Conservation (phyloP, 148 eudicot genomes). For the Rhododendron kiyosumense region DNA sequence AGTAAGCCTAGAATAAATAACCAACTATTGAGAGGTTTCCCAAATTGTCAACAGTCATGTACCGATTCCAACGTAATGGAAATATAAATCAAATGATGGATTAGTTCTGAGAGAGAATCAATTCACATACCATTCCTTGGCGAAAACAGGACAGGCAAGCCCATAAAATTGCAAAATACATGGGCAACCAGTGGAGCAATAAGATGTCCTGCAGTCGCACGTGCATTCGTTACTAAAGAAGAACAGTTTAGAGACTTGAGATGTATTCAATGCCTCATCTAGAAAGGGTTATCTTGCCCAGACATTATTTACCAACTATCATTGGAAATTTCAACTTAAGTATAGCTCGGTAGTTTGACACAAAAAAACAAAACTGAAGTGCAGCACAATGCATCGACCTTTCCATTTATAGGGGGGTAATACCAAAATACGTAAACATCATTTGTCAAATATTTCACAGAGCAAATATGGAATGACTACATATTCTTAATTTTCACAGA, state of each 20-base stretch:
- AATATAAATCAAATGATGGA: neutral
- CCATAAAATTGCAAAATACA: slow-evolving; percentile 82
- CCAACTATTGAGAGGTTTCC: neutral
- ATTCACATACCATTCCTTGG: slow-evolving; percentile 48
- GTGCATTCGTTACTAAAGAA: neutral
- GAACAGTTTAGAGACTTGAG: neutral
- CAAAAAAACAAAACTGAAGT: neutral
- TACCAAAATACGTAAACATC: neutral
- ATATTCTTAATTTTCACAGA: neutral
- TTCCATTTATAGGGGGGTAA: neutral
- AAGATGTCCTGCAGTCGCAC: slow-evolving; percentile 63
- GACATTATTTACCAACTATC: neutral
- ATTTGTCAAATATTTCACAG: neutral
- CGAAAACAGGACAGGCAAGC: slow-evolving; percentile 67
- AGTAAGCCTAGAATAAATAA: neutral
- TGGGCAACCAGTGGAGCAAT: slow-evolving; percentile 77
- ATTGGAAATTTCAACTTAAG: neutral
- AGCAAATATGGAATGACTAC: neutral
- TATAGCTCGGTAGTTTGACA: neutral
- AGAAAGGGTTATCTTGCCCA: neutral
- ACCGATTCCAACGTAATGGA: neutral
- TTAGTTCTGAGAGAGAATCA: neutral
- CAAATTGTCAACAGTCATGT: neutral
- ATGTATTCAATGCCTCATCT: neutral
- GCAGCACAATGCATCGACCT: neutral